Evolutionary conservation across 176 grass and related monocot genomes (phyloP), one percentile per base, ranked within the genome.

Genomic region (Leersia perrieri): DNA sequence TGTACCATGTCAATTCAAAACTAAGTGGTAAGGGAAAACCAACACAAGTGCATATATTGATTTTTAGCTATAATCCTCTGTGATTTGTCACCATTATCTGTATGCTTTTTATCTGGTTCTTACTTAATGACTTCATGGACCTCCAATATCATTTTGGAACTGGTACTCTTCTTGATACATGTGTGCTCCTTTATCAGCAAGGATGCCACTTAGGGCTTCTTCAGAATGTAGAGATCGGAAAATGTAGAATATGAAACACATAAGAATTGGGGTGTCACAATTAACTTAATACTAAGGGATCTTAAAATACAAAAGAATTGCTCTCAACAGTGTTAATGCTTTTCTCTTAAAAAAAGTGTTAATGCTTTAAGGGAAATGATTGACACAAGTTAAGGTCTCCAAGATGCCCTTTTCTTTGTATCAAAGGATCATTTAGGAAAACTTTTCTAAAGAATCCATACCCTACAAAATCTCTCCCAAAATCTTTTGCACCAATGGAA

Each of bases 151-250:
- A n/a, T n/a, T n/a, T n/a, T n/a, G n/a, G n/a, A n/a, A n/a, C n/a
- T n/a, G n/a, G n/a, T n/a, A n/a, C 6, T 11, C n/a, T 62, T 85
- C 51, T 47, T 30, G 11, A 62, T 72, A 72, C 22, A 7, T 68
- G 12, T 84, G 57, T 66, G 76, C 76, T 73, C 32, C 18, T 22
- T 68, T 44, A 79, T 62, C 22, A 41, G 18, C 47, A 53, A 53
- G 47, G 18, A 55, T 55, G 49, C 49, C 15, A 49, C 14, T 10
- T 49, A 49, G 15, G 45, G 15, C 45, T 49, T 49, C 3, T 49
- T 49, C 45, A 18, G 15, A 49, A 49, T 5, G 3, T 49, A 49
- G 14, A 16, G 45, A 5, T 49, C 7, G 4, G 18, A 18, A 49
- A 49, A 14, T 45, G 15, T 49, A 49, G 42, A 49, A 49, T 18